Percentiles rank a stretch among this genome's conserved stretches.
Evolutionary conservation across 148 eudicot genomes (phyloP).

Genomic region (Fallopia convolvulus): DNA sequence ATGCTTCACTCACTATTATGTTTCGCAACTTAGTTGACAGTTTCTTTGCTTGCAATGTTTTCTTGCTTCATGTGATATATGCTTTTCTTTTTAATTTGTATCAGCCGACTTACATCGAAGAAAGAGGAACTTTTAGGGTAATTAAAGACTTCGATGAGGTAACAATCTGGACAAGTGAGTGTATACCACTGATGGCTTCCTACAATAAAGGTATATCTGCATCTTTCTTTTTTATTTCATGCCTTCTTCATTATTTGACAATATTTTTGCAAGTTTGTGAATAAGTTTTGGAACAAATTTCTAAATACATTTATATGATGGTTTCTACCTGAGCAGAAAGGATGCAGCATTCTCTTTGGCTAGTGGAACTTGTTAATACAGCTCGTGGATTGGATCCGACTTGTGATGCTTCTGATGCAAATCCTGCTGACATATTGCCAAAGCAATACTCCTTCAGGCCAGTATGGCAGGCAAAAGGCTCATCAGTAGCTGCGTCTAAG

Average conservation of each 20-base stretch:
- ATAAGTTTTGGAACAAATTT: neutral
- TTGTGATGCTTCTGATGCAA: slow-evolving; percentile 30
- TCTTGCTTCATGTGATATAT: neutral
- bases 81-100: slow-evolving; percentile 11
- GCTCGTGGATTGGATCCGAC: slow-evolving; percentile 23
- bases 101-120: slow-evolving; percentile 65
- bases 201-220: slow-evolving; percentile 66
- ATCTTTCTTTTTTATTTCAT: neutral
- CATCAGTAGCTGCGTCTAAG: slow-evolving; percentile 77
- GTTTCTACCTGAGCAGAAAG: slow-evolving; percentile 41
- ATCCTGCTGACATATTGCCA: slow-evolving; percentile 39
- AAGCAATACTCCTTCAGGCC: slow-evolving; percentile 61
- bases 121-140: slow-evolving; percentile 60
- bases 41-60: slow-evolving; percentile 4
- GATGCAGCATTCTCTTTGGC: slow-evolving; percentile 89
- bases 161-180: slow-evolving; percentile 91
- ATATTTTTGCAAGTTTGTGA: neutral
- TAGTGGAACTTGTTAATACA: slow-evolving; percentile 42
- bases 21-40: neutral
- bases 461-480: slow-evolving; percentile 92
- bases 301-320: neutral
- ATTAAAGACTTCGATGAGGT: slow-evolving; percentile 86
- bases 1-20: neutral
- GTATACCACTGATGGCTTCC: slow-evolving; percentile 79
- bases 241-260: neutral